Evolutionary conservation across 2,329 filamentous ascomycete species (phyloP).

Genomic region (Botrytis byssoidea): DNA sequence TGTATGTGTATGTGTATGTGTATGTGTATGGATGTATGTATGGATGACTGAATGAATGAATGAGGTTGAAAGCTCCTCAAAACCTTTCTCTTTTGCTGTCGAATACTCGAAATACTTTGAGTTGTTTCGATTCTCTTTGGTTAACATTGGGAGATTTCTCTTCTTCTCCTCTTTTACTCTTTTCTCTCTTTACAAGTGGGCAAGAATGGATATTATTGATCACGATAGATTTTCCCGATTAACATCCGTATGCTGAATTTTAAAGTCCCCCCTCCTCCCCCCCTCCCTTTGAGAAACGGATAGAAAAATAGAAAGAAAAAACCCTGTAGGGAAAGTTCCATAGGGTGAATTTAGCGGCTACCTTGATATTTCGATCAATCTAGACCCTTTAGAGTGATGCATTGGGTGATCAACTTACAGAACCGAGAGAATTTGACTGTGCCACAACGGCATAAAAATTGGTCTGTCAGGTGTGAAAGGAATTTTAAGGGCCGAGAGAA

Average conservation of each 20-base stretch:
- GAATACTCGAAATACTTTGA: not conserved
- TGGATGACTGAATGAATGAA: not conserved
- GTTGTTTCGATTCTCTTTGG: not conserved
- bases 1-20: not conserved
- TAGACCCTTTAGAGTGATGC: not conserved
- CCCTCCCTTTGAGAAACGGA: not conserved
- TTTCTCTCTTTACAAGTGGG: not conserved
- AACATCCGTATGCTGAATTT: not conserved
- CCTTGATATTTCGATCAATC: constrained; percentile 7
- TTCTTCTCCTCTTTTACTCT: not conserved
- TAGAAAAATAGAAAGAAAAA: not conserved
- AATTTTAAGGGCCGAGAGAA: not conserved
- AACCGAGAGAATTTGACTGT: not conserved
- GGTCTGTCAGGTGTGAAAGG: not conserved
- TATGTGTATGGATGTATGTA: not conserved
- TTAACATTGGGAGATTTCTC: not conserved
- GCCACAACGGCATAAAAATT: not conserved
- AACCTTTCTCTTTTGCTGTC: not conserved
- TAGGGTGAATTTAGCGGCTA: constrained; percentile 2
- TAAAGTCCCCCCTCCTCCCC: not conserved
- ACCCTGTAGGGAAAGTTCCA: not conserved
- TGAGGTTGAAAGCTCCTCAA: not conserved
- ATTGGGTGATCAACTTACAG: not conserved
- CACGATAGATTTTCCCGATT: not conserved
- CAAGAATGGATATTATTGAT: not conserved